phyloP scores from a whole-genome alignment of 139 green algal genomes.

The Coccomyxa sp. region DNA sequence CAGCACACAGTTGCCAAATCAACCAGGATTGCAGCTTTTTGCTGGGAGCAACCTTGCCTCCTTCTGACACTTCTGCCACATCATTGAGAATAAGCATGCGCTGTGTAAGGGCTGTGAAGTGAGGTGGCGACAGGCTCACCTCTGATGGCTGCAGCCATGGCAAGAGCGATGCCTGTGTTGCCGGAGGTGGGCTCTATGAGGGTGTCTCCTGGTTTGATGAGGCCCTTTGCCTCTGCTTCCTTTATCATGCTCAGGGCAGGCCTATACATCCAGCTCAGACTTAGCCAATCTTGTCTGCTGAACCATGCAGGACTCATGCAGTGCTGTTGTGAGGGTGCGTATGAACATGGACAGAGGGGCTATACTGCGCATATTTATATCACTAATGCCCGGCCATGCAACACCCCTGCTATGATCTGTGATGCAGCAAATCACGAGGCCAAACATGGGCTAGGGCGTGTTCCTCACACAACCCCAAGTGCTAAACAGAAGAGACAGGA shows the following conservation, averaged over 20 bases:
- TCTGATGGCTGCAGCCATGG: conserved; percentile 48
- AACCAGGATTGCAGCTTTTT: no score
- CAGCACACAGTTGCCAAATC: no score
- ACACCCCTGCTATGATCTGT: no score
- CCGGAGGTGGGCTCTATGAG: conserved; percentile 46
- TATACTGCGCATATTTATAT: not conserved
- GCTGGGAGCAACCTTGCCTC: no score
- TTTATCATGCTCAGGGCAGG: conserved; percentile 45
- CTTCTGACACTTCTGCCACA: no score
- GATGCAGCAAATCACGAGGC: no score
- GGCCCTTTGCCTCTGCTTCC: conserved; percentile 38
- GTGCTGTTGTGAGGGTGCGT: no score
- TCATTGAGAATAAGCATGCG: not conserved
- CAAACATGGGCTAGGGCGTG: no score
- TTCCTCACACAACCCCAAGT: no score
- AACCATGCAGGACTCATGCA: no score
- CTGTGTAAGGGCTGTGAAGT: not conserved
- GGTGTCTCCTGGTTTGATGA: conserved; percentile 37
- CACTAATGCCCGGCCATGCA: not conserved
- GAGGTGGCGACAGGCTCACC: not conserved
- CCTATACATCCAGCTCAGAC: conserved; percentile 11
- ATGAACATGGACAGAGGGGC: no score
- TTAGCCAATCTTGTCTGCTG: not conserved
- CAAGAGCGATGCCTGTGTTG: conserved; percentile 52
- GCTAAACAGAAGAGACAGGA: no score